Base-by-base conservation (phyloP, 1,284 basidiomycete species). In the Tylopilus orsonianus region DNA sequence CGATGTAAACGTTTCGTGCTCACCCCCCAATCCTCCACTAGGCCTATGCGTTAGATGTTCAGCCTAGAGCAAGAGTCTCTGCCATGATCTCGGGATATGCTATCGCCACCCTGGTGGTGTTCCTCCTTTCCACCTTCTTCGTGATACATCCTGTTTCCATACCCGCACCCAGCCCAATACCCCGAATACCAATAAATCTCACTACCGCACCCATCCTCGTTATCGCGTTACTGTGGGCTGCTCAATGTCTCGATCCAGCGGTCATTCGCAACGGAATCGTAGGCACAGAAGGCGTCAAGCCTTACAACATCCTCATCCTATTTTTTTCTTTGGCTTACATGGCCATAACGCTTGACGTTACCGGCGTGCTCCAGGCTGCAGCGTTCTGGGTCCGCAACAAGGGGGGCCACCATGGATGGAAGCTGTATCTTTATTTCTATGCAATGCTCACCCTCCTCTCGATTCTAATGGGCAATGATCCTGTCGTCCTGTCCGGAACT, bases 311-410 rank as follows among this genome's bases (percentile, higher is more conserved):
- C 53, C 81, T 98, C 67, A 90, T 92, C 23, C 75, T 98, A 5
- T 97, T 98, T 71, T 83, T 93, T 56, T 90, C 89, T 2, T 75
- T 98, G 46, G 94, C 94, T 0, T 99, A 98, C 71, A 89, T 98
- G 72, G 86, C 95, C 4, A 88, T 97, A 42, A 93, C 93, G 0
- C 78, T 98, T 32, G 95, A 99, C 62, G 80, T 87, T 8, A 94
- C 93, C 0, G 95, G 96, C 2, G 74, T 96, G 9, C 77, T 98
- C 5, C 83, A 89, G 38, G 90, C 87, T 40, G 81, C 94, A 2
- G 94, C 95, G 0, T 93, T 92, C 67, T 87, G 82, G 77, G 92
- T 97, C 52, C 87, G 87, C 49, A 83, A 85, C 52, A 84, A 79
- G 62, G 85, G 90, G 13, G 87, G 90, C 1, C 71, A 76, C 2